phyloP scores from a whole-genome alignment of 345 rosid genomes.

The Combretum micranthum region DNA sequence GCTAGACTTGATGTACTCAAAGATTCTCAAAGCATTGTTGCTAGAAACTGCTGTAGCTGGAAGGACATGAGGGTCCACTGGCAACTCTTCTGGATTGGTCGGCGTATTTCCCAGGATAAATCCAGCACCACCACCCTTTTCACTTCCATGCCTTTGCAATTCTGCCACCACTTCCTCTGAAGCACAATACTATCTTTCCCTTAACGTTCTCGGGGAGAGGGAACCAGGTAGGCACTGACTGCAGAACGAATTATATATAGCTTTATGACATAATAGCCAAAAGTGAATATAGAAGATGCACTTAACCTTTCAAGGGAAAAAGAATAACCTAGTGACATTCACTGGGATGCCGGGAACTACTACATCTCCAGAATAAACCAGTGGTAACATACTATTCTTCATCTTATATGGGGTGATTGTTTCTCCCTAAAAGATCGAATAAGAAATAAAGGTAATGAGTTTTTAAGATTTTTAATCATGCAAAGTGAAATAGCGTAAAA shows the following conservation, averaged over 20 bases:
- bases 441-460: background rate
- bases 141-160: constrained; percentile 65
- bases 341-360: constrained; percentile 26
- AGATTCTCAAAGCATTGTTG: constrained; percentile 25
- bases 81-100: constrained; percentile 20
- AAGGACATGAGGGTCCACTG: constrained; percentile 47
- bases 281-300: background rate
- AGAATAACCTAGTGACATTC: constrained; percentile 36
- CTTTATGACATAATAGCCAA: background rate
- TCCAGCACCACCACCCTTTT: constrained; percentile 75
- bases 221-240: constrained; percentile 74
- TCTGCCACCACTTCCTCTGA: constrained; percentile 54
- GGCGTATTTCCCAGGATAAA: constrained; percentile 47
- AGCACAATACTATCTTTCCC: constrained; percentile 81
- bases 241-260: background rate
- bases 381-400: constrained; percentile 33
- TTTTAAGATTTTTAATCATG: too few species aligned
- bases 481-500: too few species aligned
- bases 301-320: background rate
- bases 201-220: constrained; percentile 45
- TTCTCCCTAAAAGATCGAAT: constrained; percentile 41
- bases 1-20: constrained; percentile 53
- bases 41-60: constrained; percentile 40
- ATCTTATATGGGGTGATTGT: constrained; percentile 43
- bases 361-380: constrained; percentile 61